Conservation (phyloP, 2,329 filamentous ascomycete genomes). For the Madurella fahalii region DNA sequence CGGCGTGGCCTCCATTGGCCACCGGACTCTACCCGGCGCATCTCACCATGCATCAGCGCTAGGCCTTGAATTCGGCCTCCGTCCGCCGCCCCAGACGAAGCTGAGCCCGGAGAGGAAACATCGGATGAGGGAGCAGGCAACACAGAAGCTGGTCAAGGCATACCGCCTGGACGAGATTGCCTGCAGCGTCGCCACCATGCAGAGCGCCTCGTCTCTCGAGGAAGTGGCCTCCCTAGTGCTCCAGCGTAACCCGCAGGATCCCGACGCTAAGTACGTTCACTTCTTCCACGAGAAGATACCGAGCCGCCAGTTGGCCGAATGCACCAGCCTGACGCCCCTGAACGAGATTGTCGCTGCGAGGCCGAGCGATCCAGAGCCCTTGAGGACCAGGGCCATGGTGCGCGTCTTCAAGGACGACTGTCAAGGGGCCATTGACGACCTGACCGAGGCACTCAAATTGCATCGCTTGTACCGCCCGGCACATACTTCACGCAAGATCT, state of each 20-base stretch:
- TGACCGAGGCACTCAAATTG: constrained; percentile 61
- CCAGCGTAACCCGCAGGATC: constrained; percentile 62
- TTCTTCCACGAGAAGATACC: constrained; percentile 92
- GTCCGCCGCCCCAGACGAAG: constrained; percentile 55
- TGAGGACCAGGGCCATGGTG: constrained; percentile 70
- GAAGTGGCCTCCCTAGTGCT: constrained; percentile 71
- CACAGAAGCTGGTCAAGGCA: constrained; percentile 70
- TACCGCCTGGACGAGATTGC: constrained; percentile 81
- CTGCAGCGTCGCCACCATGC: constrained; percentile 79
- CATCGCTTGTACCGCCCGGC: constrained; percentile 51
- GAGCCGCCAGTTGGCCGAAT: constrained; percentile 66
- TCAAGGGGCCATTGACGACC: constrained; percentile 63
- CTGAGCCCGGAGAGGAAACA: constrained; percentile 73
- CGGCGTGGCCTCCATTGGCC: constrained; percentile 62
- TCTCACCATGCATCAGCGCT: constrained; percentile 35
- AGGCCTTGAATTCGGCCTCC: constrained; percentile 50
- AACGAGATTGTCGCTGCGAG: constrained; percentile 62
- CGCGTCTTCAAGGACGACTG: constrained; percentile 72
- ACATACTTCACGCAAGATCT: constrained; percentile 40
- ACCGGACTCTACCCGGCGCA: constrained; percentile 51
- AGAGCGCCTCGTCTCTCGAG: constrained; percentile 71
- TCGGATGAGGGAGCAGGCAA: constrained; percentile 76
- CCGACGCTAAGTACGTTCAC: constrained; percentile 81
- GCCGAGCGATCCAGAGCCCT: constrained; percentile 60
- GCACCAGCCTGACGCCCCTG: constrained; percentile 63